Evolutionary conservation across 2,329 filamentous ascomycete genomes (phyloP).

Genomic region (Apiospora malaysiana): DNA sequence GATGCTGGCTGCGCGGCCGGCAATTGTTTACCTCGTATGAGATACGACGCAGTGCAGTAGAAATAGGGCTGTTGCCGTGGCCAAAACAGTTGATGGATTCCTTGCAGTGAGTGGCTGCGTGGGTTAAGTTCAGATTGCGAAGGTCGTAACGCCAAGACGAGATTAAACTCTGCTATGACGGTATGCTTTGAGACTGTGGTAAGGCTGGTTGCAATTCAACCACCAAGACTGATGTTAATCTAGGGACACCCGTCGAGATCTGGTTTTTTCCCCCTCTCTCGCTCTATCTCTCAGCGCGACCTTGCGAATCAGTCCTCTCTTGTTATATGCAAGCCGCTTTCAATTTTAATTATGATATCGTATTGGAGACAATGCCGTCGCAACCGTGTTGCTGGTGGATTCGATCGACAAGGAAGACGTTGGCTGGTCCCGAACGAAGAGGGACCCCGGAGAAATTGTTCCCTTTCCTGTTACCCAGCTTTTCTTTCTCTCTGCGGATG

Average conservation of each 20-base stretch:
- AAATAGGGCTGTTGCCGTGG: slow-evolving; percentile 17
- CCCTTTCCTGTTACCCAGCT: not conserved
- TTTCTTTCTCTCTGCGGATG: not conserved
- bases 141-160: slow-evolving; percentile 16
- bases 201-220: slow-evolving; percentile 12
- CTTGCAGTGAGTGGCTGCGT: slow-evolving; percentile 13
- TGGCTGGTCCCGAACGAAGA: not conserved
- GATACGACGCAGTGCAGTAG: slow-evolving; percentile 2
- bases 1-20: not conserved
- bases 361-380: slow-evolving; percentile 5
- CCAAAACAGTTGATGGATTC: slow-evolving; percentile 11
- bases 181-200: slow-evolving; percentile 15
- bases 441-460: not conserved
- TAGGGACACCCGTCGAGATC: not conserved
- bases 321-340: not conserved
- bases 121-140: slow-evolving; percentile 15
- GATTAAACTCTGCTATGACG: slow-evolving; percentile 16
- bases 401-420: not conserved
- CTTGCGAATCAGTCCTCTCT: not conserved
- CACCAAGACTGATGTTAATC: slow-evolving; percentile 6
- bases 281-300: not conserved
- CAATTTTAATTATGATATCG: not conserved
- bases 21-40: slow-evolving; percentile 1
- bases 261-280: not conserved
- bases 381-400: slow-evolving; percentile 7